Evolutionary conservation across 768 basidiomycete species (phyloP).

Genomic region (Phaeotremella fagi): DNA sequence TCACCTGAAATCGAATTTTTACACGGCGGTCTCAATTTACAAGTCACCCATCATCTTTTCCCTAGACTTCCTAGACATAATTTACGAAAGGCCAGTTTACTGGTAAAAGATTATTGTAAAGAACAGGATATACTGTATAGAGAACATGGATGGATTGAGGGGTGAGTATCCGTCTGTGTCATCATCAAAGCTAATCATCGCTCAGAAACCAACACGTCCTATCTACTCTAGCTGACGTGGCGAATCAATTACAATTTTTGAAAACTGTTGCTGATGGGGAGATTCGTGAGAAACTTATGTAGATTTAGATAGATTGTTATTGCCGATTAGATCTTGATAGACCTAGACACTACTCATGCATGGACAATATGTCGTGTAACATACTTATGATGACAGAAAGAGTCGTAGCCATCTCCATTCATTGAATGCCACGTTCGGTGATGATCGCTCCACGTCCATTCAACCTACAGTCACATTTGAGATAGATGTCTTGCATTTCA

Average conservation of each 20-base stretch:
- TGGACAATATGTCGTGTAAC: too few relatives aligned
- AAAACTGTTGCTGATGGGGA: slow-evolving; percentile 75
- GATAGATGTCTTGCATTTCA: too few relatives aligned
- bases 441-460: not conserved
- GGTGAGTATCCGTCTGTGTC: slow-evolving; percentile 44
- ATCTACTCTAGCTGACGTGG: slow-evolving; percentile 74
- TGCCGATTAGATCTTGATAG: too few relatives aligned
- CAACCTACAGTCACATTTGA: not conserved
- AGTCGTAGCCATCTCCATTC: not conserved
- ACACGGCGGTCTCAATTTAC: slow-evolving; percentile 95
- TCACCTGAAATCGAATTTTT: slow-evolving; percentile 74
- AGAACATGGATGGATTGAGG: slow-evolving; percentile 83
- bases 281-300: slow-evolving; percentile 33
- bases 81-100: slow-evolving; percentile 68
- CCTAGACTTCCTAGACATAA: slow-evolving; percentile 93
- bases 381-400: not conserved
- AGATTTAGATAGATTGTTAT: slow-evolving; percentile 4
- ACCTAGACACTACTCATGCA: not conserved
- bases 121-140: slow-evolving; percentile 73
- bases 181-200: not conserved
- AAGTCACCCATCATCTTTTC: slow-evolving; percentile 95
- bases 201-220: slow-evolving; percentile 67
- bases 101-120: slow-evolving; percentile 82
- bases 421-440: not conserved
- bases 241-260: slow-evolving; percentile 78